A percentile compares a stretch with the other conserved stretches of the same genome.
Conservation (phyloP, 106 monocot genomes). For the Ottelia alismoides region DNA sequence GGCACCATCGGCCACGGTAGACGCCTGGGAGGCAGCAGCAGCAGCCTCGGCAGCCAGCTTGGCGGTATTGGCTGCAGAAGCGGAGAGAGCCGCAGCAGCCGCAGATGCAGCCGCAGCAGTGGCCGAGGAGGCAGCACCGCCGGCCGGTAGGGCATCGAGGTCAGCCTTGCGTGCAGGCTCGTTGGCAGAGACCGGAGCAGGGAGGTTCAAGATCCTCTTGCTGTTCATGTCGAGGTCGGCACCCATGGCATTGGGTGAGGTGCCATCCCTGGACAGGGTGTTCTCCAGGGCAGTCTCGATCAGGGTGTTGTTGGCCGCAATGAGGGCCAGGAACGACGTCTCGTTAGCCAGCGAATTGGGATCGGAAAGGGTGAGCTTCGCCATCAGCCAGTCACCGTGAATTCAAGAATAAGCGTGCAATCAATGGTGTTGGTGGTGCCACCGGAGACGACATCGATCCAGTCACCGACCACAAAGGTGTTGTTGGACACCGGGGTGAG, state of each 20-base stretch:
- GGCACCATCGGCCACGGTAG: not conserved
- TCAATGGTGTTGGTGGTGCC: not conserved
- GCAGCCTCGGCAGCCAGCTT: not conserved
- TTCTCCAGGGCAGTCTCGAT: not conserved
- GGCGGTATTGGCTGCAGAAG: not conserved
- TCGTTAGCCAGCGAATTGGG: not conserved
- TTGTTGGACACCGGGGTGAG: too few species aligned
- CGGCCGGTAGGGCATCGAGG: not conserved
- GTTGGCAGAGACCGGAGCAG: not conserved
- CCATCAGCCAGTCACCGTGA: not conserved
- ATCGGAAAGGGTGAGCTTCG: not conserved
- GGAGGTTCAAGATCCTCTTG: not conserved
- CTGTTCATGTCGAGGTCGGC: not conserved
- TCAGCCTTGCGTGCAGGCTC: not conserved
- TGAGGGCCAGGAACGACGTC: not conserved
- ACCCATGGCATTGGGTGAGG: not conserved
- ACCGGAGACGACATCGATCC: not conserved
- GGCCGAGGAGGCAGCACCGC: too few species aligned
- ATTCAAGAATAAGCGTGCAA: too few species aligned
- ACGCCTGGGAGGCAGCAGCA: not conserved
- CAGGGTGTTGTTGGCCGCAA: not conserved
- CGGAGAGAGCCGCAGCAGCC: not conserved
- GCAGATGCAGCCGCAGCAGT: not conserved
- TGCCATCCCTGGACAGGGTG: not conserved
- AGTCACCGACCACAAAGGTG: not conserved